Evolutionary conservation across 2,329 filamentous ascomycete species (phyloP).

Genomic region (Aspergillus thermomutatus): DNA sequence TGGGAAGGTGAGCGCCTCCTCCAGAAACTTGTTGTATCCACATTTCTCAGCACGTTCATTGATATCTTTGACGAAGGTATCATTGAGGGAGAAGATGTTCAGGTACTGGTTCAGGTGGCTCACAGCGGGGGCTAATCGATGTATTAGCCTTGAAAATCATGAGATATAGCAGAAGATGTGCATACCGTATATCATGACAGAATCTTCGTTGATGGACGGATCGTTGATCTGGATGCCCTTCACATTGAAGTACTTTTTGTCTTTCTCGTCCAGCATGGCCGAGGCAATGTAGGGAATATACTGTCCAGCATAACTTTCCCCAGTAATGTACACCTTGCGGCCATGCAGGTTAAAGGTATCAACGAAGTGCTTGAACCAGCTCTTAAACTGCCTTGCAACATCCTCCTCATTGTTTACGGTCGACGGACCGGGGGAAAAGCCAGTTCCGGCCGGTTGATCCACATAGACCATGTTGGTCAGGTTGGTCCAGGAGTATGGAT

Average conservation of each 20-base stretch:
- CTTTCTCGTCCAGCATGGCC: conserved; percentile 66
- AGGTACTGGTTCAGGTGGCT: conserved; percentile 42
- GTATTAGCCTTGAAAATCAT: background rate
- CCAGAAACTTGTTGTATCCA: conserved; percentile 42
- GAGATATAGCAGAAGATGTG: background rate
- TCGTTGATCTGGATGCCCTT: conserved; percentile 70
- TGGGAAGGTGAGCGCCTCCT: conserved; percentile 60
- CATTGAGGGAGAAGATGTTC: conserved; percentile 42
- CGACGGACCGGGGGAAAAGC: conserved; percentile 64
- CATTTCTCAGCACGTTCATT: conserved; percentile 40
- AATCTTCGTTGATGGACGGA: conserved; percentile 57
- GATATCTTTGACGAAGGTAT: conserved; percentile 37
- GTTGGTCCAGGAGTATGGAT: conserved; percentile 68
- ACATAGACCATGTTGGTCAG: conserved; percentile 70
- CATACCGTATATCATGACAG: conserved; percentile 48
- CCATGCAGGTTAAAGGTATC: conserved; percentile 66
- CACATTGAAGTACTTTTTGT: conserved; percentile 65
- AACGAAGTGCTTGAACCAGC: conserved; percentile 74
- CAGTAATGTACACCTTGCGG: conserved; percentile 69
- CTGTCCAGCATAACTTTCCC: conserved; percentile 67
- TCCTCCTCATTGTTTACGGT: conserved; percentile 66
- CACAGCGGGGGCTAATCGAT: conserved; percentile 31
- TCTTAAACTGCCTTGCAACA: conserved; percentile 67
- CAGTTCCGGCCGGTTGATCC: conserved; percentile 52
- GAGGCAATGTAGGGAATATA: conserved; percentile 71